Percentiles rank a stretch among this genome's conserved stretches.
phyloP scores from a whole-genome alignment of 2,329 filamentous ascomycete species.

The Bimuria novae-zelandiae region DNA sequence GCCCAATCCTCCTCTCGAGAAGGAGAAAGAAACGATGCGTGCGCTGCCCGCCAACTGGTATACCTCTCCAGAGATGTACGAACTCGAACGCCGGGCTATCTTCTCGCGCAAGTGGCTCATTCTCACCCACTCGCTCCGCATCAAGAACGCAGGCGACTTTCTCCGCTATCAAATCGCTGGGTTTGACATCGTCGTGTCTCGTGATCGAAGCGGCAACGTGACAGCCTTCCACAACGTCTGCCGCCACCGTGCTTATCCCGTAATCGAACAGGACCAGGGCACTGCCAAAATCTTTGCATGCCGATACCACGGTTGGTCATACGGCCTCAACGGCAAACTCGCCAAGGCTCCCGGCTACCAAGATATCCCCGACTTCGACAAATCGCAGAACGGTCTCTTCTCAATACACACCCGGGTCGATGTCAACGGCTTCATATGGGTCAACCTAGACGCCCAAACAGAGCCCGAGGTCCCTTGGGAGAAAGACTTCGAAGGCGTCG shows the following conservation, averaged over 20 bases:
- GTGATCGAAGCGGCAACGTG: slow-evolving; percentile 17
- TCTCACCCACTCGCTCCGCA: slow-evolving; percentile 36
- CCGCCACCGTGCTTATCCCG: slow-evolving; percentile 45
- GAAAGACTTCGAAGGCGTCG: slow-evolving; percentile 14
- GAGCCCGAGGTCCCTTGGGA: slow-evolving; percentile 17
- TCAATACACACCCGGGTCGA: slow-evolving; percentile 30
- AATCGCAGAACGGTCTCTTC: slow-evolving; percentile 33
- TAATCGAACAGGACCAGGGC: slow-evolving; percentile 26
- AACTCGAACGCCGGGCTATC: slow-evolving; percentile 51
- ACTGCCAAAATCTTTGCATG: slow-evolving; percentile 41
- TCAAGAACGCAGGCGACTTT: slow-evolving; percentile 20
- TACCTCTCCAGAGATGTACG: slow-evolving; percentile 45
- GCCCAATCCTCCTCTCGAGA: background rate
- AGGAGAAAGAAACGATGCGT: slow-evolving; percentile 28
- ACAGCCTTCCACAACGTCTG: slow-evolving; percentile 49
- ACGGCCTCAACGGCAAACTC: slow-evolving; percentile 45
- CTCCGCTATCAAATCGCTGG: slow-evolving; percentile 17
- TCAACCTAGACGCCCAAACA: slow-evolving; percentile 28
- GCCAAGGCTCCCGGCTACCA: slow-evolving; percentile 49
- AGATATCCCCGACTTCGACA: slow-evolving; percentile 41
- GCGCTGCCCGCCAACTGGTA: slow-evolving; percentile 46
- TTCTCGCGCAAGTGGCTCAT: slow-evolving; percentile 47
- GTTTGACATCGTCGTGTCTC: slow-evolving; percentile 17
- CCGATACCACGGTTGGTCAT: slow-evolving; percentile 51
- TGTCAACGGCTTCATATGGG: slow-evolving; percentile 29